Evolutionary conservation across 1,284 basidiomycete species (phyloP).

Genomic region (Fomitiporia mediterranea): DNA sequence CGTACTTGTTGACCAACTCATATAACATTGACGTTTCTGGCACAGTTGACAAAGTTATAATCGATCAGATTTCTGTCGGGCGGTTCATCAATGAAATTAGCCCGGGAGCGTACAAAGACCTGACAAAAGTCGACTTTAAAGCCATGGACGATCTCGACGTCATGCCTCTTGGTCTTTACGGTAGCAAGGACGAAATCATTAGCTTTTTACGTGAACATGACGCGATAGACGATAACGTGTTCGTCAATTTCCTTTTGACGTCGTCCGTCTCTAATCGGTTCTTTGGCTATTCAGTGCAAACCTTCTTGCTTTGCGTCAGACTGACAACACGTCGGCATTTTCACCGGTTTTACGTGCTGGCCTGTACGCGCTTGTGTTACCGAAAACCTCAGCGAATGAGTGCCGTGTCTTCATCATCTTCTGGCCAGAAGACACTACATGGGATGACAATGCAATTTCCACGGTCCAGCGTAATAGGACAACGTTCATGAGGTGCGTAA

Average conservation of each 20-base stretch:
- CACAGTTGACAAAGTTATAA: conserved; percentile 56
- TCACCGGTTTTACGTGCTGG: conserved; percentile 43
- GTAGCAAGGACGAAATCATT: conserved; percentile 45
- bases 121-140: conserved; percentile 51
- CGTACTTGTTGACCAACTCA: not conserved
- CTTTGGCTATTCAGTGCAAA: conserved; percentile 18
- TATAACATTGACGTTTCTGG: not conserved
- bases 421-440: conserved; percentile 59
- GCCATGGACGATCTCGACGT: conserved; percentile 39
- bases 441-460: conserved; percentile 45
- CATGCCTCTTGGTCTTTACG: conserved; percentile 52
- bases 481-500: conserved; percentile 55
- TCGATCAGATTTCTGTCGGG: conserved; percentile 43
- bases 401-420: conserved; percentile 44
- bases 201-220: conserved; percentile 36
- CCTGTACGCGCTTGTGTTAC: conserved; percentile 34
- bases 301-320: conserved; percentile 23
- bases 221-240: conserved; percentile 37
- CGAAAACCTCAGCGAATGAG: conserved; percentile 11
- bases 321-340: conserved; percentile 21
- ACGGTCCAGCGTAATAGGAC: conserved; percentile 47
- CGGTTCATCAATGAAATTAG: conserved; percentile 41
- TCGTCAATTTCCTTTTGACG: conserved; percentile 21
- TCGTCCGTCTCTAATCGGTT: not conserved
- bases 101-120: conserved; percentile 44